Evolutionary conservation across 73 alveolate species (phyloP).

Genomic region (Effrenium voratum): DNA sequence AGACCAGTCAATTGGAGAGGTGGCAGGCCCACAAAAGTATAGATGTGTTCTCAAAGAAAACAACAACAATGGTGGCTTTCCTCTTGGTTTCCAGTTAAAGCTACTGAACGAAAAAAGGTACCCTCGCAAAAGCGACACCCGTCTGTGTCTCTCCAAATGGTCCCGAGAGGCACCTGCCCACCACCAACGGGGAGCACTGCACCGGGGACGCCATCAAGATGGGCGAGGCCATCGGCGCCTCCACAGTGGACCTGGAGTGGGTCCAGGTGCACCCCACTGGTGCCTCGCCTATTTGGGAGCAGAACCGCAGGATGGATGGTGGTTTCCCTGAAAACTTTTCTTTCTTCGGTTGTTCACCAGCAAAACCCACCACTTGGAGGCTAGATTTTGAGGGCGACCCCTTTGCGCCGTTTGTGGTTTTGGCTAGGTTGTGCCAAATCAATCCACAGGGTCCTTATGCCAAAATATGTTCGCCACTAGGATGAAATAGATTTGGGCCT

Average conservation of each 20-base stretch:
- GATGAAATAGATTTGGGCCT: too few relatives aligned
- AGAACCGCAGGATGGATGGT: not conserved
- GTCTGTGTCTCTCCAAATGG: too few relatives aligned
- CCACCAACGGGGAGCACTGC: conserved; percentile 95
- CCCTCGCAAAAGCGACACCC: too few relatives aligned
- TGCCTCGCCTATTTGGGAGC: too few relatives aligned
- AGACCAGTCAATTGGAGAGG: too few relatives aligned
- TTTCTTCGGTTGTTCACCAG: not conserved
- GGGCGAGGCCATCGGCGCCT: conserved; percentile 95
- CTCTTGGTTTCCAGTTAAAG: too few relatives aligned
- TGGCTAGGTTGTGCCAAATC: not conserved
- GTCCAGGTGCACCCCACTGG: conserved; percentile 95
- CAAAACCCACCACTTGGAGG: not conserved
- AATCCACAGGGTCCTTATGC: not conserved
- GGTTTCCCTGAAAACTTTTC: too few relatives aligned
- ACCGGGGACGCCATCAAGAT: conserved; percentile 96
- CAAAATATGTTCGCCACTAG: too few relatives aligned
- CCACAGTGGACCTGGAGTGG: conserved; percentile 95
- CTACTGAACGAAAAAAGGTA: too few relatives aligned
- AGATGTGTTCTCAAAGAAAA: too few relatives aligned
- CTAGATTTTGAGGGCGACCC: not conserved
- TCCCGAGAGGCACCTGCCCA: conserved; percentile 96
- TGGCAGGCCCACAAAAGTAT: too few relatives aligned
- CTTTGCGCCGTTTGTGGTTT: not conserved
- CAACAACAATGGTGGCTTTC: too few relatives aligned